A percentile compares a stretch with the other conserved stretches of the same genome.
These are phyloP conservation scores for Porcisia hertigi DNA, from an alignment of 208 protist species.

Conservation along the genomic window DNA sequence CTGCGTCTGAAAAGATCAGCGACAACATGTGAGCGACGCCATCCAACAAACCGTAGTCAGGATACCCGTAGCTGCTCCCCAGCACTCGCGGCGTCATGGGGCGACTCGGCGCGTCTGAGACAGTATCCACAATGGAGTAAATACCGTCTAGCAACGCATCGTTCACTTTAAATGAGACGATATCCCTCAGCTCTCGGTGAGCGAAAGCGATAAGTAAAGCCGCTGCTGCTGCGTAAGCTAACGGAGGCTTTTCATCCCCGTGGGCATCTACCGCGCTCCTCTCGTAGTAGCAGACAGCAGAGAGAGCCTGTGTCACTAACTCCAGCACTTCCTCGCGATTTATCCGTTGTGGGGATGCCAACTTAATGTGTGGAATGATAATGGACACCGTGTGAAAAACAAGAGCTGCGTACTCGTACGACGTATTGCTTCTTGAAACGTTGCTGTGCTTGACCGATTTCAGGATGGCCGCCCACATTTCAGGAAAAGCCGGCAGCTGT, in stretches of 20 bases:
- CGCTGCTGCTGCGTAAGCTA: constrained; percentile 75
- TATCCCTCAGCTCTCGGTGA: constrained; percentile 83
- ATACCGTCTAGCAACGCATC: constrained; percentile 47
- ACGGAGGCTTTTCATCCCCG: constrained; percentile 30
- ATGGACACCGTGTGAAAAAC: constrained; percentile 79
- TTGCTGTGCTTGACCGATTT: constrained; percentile 55
- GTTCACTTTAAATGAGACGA: constrained; percentile 70
- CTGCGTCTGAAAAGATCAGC: constrained; percentile 76
- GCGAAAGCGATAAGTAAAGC: constrained; percentile 78
- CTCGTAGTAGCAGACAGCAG: constrained; percentile 68
- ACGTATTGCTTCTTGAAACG: constrained; percentile 41
- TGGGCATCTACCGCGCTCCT: constrained; percentile 18
- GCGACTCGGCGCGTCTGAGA: constrained; percentile 28
- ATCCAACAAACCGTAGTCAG: constrained; percentile 88
- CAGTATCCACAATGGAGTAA: constrained; percentile 47
- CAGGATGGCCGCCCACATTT: constrained; percentile 79
- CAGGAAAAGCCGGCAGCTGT: constrained; percentile 70
- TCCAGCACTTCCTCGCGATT: constrained; percentile 61
- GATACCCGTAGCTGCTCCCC: constrained; percentile 88
- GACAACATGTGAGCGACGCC: constrained; percentile 88
- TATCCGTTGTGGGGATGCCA: constrained; percentile 81
- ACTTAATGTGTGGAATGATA: constrained; percentile 85
- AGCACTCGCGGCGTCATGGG: constrained; percentile 58
- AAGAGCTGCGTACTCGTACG: constrained; percentile 63
- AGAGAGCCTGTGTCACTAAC: constrained; percentile 65